These are phyloP conservation scores for Mucuna pruriens DNA, from an alignment of 306 rosid species.

Conservation along the genomic window DNA sequence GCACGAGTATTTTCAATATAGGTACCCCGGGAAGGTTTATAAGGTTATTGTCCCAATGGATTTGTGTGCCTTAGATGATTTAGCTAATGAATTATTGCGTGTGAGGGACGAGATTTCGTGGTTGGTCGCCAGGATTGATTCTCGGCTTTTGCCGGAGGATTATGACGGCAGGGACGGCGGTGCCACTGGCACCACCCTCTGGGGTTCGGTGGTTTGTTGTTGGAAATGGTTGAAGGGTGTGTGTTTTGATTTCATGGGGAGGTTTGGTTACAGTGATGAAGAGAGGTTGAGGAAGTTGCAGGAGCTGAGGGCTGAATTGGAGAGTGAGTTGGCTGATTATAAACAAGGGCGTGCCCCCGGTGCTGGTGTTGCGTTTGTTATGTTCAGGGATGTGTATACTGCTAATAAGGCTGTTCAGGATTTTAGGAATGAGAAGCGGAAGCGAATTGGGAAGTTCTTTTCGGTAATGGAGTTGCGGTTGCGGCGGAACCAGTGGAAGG, in stretches of 20 bases:
- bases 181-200: conserved; percentile 23
- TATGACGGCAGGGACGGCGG: conserved; percentile 36
- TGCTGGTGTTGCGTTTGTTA: conserved; percentile 93
- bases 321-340: conserved; percentile 78
- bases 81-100: conserved; percentile 67
- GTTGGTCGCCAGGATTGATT: conserved; percentile 82
- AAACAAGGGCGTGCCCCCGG: conserved; percentile 85
- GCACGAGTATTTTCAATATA: conserved; percentile 83
- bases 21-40: conserved; percentile 90
- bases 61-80: conserved; percentile 93
- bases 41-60: conserved; percentile 84
- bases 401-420: conserved; percentile 96
- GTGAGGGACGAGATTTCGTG: conserved; percentile 80
- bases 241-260: conserved; percentile 48
- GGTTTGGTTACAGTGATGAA: conserved; percentile 77
- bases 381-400: conserved; percentile 90
- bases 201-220: conserved; percentile 41
- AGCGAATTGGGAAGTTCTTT: conserved; percentile 83
- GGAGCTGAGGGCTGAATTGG: conserved; percentile 84
- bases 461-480: conserved; percentile 81
- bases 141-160: conserved; percentile 68
- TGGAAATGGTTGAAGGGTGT: conserved; percentile 54
- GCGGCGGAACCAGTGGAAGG: conserved; percentile 94
- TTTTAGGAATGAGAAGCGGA: conserved; percentile 83
- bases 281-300: conserved; percentile 74